These are phyloP conservation scores for Xylogone sp. DNA, from an alignment of 2,329 filamentous ascomycete genomes.

Conservation along the genomic window DNA sequence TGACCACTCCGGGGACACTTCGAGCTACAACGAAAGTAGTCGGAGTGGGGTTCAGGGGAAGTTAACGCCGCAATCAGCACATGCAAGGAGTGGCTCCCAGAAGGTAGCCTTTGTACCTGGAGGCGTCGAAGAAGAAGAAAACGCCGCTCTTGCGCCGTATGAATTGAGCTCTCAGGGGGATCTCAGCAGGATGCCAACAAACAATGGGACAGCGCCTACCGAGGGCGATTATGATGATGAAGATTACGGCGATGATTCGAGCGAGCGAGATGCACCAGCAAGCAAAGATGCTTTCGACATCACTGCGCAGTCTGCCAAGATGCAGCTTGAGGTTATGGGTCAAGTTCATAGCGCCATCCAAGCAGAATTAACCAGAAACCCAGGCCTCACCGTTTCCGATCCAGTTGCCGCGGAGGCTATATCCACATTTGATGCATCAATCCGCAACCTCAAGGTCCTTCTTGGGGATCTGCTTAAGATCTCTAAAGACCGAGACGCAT, in stretches of 20 bases:
- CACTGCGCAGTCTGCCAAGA: constrained; percentile 87
- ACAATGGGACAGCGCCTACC: constrained; percentile 9
- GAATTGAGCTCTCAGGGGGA: constrained; percentile 49
- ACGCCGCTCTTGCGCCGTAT: constrained; percentile 47
- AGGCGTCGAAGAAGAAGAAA: constrained; percentile 47
- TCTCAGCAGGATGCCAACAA: constrained; percentile 19
- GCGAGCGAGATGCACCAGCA: constrained; percentile 69
- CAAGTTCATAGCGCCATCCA: constrained; percentile 82
- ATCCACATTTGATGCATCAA: constrained; percentile 81
- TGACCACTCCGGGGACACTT: constrained; percentile 18
- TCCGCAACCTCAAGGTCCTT: constrained; percentile 80
- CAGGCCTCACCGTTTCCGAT: constrained; percentile 71
- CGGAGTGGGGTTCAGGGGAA: constrained; percentile 39
- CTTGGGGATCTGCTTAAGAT: constrained; percentile 87
- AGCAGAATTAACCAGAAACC: constrained; percentile 65
- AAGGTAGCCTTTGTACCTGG: constrained; percentile 30
- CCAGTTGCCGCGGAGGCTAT: constrained; percentile 73
- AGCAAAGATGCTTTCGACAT: constrained; percentile 96
- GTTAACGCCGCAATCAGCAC: constrained; percentile 18
- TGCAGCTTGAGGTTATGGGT: constrained; percentile 87
- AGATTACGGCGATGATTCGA: constrained; percentile 76
- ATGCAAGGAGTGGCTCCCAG: constrained; percentile 17
- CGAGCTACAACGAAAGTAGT: constrained; percentile 32
- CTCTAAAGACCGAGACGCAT: constrained; percentile 87
- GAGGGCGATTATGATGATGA: constrained; percentile 62